These are phyloP conservation scores for Exophiala oligosperma DNA, from an alignment of 2,329 filamentous ascomycete species.

Conservation along the genomic window DNA sequence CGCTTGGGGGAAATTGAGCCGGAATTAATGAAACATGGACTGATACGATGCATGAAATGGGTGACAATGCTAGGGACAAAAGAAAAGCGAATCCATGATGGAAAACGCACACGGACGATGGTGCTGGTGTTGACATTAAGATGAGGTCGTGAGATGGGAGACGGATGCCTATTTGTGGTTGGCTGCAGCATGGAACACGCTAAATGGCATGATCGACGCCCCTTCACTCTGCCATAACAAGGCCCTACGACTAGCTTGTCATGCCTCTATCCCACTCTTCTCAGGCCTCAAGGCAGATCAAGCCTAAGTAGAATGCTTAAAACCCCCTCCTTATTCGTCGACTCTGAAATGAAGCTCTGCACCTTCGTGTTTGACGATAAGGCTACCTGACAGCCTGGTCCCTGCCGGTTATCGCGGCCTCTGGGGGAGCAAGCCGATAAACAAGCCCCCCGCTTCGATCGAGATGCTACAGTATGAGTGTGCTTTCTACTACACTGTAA, in stretches of 20 bases:
- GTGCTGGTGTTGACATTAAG: slow-evolving; percentile 9
- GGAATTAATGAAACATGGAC: slow-evolving; percentile 4
- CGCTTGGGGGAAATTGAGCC: slow-evolving; percentile 9
- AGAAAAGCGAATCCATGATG: neutral
- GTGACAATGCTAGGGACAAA: neutral
- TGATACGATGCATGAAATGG: neutral
- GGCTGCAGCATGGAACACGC: slow-evolving; percentile 6
- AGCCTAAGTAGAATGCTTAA: neutral
- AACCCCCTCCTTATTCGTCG: neutral
- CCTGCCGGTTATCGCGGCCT: neutral
- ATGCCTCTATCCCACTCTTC: neutral
- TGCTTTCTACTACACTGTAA: too few relatives aligned
- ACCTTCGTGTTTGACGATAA: neutral
- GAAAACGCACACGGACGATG: neutral
- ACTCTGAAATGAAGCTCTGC: neutral
- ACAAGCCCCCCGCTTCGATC: too few relatives aligned
- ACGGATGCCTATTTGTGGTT: slow-evolving; percentile 6
- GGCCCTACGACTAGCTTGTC: neutral
- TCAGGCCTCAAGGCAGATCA: neutral
- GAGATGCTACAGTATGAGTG: too few relatives aligned
- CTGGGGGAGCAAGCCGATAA: too few relatives aligned
- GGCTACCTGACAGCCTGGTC: neutral
- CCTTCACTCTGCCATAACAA: neutral
- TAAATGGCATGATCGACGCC: slow-evolving; percentile 11
- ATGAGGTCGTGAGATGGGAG: slow-evolving; percentile 22